Evolutionary conservation across 2,329 filamentous ascomycete genomes (phyloP).

Genomic region (Paecilomyces niveus): DNA sequence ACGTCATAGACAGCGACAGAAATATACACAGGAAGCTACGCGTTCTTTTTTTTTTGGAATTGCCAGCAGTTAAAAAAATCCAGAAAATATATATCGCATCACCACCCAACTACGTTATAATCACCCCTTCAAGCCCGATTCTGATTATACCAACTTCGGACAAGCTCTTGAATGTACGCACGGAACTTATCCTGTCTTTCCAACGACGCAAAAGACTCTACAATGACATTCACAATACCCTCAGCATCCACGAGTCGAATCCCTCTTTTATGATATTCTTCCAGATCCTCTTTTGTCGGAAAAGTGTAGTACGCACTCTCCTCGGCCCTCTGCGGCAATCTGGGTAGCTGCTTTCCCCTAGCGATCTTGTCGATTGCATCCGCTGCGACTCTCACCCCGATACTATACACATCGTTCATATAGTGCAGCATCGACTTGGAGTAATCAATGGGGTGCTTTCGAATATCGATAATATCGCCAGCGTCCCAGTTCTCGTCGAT

Average conservation of each 20-base stretch:
- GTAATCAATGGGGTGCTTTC: not conserved
- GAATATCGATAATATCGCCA: constrained; percentile 1
- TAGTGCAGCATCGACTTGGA: not conserved
- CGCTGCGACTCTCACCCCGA: not conserved
- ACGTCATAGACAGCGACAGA: no score
- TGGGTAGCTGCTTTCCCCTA: not conserved
- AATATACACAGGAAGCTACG: no score
- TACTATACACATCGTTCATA: not conserved
- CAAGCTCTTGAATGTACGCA: not conserved
- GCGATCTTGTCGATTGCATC: not conserved
- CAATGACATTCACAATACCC: not conserved
- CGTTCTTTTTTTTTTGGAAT: no score
- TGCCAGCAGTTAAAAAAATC: not conserved
- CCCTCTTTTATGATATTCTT: not conserved
- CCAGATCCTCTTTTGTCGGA: not conserved
- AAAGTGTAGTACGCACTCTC: not conserved
- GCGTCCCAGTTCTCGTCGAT: constrained; percentile 2
- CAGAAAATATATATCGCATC: not conserved
- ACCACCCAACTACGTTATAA: not conserved
- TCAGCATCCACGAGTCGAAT: not conserved
- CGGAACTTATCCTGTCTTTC: not conserved
- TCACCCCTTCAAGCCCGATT: not conserved
- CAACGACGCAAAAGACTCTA: not conserved
- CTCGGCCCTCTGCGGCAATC: not conserved
- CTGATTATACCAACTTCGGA: not conserved